phyloP scores from a whole-genome alignment of 2,329 filamentous ascomycete genomes.

The Talaromyces sp. region DNA sequence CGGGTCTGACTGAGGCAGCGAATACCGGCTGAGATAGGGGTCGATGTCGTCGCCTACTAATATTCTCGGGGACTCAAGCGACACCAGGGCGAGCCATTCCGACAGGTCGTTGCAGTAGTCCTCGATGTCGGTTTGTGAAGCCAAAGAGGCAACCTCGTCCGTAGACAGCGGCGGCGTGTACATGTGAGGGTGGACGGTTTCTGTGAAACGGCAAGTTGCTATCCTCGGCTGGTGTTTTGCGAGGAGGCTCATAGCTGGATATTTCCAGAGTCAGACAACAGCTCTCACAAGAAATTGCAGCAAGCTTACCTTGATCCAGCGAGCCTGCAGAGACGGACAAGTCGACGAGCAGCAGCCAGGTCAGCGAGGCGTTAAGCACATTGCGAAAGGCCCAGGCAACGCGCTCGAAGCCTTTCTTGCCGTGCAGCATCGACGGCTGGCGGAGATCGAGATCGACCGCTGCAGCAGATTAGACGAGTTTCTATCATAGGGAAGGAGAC shows the following conservation, averaged over 20 bases:
- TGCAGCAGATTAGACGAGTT: conserved; percentile 30
- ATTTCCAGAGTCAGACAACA: neutral
- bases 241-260: conserved; percentile 27
- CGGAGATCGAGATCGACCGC: conserved; percentile 74
- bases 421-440: conserved; percentile 69
- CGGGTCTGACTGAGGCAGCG: conserved; percentile 28
- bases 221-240: conserved; percentile 36
- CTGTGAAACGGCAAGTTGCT: conserved; percentile 23
- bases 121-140: conserved; percentile 49
- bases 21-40: conserved; percentile 42
- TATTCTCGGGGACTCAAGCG: conserved; percentile 38
- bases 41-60: conserved; percentile 34
- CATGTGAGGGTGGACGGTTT: conserved; percentile 21
- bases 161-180: conserved; percentile 29
- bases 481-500: conserved; percentile 12
- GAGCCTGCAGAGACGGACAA: conserved; percentile 16
- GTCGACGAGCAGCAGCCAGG: conserved; percentile 73
- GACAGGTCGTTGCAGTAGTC: conserved; percentile 56
- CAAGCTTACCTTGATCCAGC: conserved; percentile 40
- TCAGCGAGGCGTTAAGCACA: conserved; percentile 62
- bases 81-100: conserved; percentile 60
- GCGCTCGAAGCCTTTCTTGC: conserved; percentile 77
- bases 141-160: conserved; percentile 21
- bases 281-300: neutral
- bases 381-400: conserved; percentile 74